These are phyloP conservation scores for Corinectria fuckeliana DNA, from an alignment of 2,329 filamentous ascomycete genomes.

Conservation along the genomic window DNA sequence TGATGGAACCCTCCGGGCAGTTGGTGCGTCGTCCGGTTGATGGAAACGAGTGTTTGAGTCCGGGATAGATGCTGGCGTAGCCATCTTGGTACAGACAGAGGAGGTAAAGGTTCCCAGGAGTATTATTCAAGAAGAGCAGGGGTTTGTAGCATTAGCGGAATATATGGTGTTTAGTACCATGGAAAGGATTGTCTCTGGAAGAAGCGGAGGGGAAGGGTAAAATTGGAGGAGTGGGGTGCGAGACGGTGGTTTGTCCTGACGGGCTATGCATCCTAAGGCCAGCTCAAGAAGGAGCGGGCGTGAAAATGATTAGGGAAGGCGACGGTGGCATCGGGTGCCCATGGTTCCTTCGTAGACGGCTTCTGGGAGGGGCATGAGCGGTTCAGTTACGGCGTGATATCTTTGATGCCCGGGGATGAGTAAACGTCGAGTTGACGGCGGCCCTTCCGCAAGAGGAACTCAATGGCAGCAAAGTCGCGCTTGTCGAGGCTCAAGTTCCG, in stretches of 20 bases:
- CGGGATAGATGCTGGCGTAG: conserved; percentile 38
- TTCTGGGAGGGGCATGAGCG: background rate
- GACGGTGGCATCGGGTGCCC: background rate
- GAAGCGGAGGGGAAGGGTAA: background rate
- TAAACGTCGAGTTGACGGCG: conserved; percentile 82
- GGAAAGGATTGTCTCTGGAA: background rate
- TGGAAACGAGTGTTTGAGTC: conserved; percentile 30
- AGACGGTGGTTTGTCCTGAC: background rate
- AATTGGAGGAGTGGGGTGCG: background rate
- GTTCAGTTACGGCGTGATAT: conserved; percentile 60
- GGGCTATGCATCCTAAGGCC: background rate
- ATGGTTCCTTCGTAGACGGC: background rate
- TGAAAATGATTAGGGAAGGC: background rate
- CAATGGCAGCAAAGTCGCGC: conserved; percentile 85
- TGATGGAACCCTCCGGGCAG: conserved; percentile 19
- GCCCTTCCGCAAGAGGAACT: conserved; percentile 84
- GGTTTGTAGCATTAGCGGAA: conserved; percentile 7
- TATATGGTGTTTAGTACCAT: background rate
- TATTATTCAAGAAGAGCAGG: conserved; percentile 32
- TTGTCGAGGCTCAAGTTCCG: conserved; percentile 74
- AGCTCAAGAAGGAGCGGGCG: background rate
- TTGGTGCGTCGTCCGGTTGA: conserved; percentile 19
- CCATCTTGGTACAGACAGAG: conserved; percentile 34
- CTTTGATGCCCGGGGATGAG: conserved; percentile 79
- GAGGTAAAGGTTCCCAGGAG: conserved; percentile 26